Evolutionary conservation across 2,329 filamentous ascomycete genomes (phyloP).

Genomic region (Knoxdaviesia capensis): DNA sequence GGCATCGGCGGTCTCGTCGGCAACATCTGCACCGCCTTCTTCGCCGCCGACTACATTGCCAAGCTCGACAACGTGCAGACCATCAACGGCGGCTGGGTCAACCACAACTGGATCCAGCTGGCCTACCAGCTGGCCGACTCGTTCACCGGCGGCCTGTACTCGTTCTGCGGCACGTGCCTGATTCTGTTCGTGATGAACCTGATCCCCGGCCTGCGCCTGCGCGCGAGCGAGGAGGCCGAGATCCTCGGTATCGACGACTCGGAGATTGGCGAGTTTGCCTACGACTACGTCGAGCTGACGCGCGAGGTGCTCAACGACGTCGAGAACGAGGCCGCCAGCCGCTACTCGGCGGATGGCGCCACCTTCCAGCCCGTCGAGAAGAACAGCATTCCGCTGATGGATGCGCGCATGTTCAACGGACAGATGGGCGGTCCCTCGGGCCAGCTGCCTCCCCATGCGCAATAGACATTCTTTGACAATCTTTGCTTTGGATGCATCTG

Average conservation of each 20-base stretch:
- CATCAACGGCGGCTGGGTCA: conserved; percentile 64
- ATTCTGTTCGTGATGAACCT: conserved; percentile 69
- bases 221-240: conserved; percentile 58
- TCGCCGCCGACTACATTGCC: conserved; percentile 70
- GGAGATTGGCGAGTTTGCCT: conserved; percentile 88
- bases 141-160: conserved; percentile 54
- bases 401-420: conserved; percentile 18
- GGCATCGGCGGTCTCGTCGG: conserved; percentile 60
- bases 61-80: conserved; percentile 49
- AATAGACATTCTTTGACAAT: too few species aligned
- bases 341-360: conserved; percentile 20
- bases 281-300: conserved; percentile 76
- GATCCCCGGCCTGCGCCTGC: conserved; percentile 55
- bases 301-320: conserved; percentile 30
- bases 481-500: too few species aligned
- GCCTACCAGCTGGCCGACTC: conserved; percentile 73
- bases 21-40: conserved; percentile 63
- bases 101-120: conserved; percentile 66
- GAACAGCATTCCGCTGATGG: conserved; percentile 26
- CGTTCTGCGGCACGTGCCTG: conserved; percentile 55
- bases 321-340: conserved; percentile 21
- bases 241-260: conserved; percentile 73
- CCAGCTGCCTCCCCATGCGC: conserved; percentile 4
- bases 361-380: conserved; percentile 25
- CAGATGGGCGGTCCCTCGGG: conserved; percentile 7